Evolutionary conservation across 2,329 filamentous ascomycete genomes (phyloP).

Genomic region (Rutstroemia sp.): DNA sequence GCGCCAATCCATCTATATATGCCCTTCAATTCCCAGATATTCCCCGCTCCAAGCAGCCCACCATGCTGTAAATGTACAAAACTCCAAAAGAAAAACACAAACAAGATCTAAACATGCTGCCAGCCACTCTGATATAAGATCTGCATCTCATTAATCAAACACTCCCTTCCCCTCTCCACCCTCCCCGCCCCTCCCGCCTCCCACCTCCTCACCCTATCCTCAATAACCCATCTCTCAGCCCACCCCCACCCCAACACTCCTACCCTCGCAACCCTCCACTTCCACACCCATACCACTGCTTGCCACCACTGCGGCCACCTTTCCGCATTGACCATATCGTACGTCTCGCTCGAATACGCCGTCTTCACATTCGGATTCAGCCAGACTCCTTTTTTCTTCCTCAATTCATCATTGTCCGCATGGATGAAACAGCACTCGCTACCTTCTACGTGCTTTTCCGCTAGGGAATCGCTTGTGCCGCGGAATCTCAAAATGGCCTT

Average conservation of each 20-base stretch:
- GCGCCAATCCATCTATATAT: too few relatives aligned
- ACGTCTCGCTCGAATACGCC: constrained; percentile 49
- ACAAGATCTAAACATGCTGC: constrained; percentile 36
- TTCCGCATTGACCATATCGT: constrained; percentile 27
- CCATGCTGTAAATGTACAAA: neutral
- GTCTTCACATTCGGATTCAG: constrained; percentile 63
- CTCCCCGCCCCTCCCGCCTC: too few relatives aligned
- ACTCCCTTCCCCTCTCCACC: neutral
- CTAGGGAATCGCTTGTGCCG: constrained; percentile 53
- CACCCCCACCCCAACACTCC: neutral
- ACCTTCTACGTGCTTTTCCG: constrained; percentile 57
- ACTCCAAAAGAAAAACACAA: neutral
- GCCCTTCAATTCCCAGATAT: too few relatives aligned
- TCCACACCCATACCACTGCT: neutral
- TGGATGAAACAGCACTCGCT: constrained; percentile 77
- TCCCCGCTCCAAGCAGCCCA: too few relatives aligned
- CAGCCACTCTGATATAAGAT: constrained; percentile 49
- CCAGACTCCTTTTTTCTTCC: constrained; percentile 53
- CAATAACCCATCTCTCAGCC: neutral
- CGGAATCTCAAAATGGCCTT: constrained; percentile 44
- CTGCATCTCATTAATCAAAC: constrained; percentile 52
- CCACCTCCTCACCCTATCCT: neutral
- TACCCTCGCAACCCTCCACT: neutral
- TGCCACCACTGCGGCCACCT: constrained; percentile 10
- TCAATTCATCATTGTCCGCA: constrained; percentile 42